Conservation (phyloP, 352 stramenopile genomes). For the Paralagenidium karlingii region DNA sequence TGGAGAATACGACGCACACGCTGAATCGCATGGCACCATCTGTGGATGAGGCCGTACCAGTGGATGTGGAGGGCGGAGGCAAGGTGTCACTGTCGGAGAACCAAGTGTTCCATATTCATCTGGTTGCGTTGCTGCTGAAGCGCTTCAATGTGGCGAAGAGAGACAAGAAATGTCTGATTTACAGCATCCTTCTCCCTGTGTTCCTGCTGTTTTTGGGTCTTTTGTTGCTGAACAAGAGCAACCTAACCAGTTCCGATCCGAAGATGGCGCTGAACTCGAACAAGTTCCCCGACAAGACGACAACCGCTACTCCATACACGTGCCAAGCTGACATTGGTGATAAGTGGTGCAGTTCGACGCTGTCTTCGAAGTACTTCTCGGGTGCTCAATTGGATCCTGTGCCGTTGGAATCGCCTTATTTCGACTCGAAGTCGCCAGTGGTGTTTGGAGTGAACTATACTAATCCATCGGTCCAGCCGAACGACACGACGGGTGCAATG, state of each 20-base stretch:
- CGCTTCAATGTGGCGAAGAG: conserved; percentile 75
- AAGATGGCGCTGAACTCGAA: conserved; percentile 6
- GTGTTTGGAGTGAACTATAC: conserved; percentile 15
- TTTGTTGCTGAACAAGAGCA: conserved; percentile 18
- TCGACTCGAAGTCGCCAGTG: conserved; percentile 4
- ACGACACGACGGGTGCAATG: conserved; percentile 10
- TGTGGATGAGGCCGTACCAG: no score
- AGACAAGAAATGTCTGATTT: conserved; percentile 78
- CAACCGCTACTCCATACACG: conserved; percentile 4
- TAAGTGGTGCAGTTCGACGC: conserved; percentile 3
- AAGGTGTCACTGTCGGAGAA: no score
- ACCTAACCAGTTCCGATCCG: conserved; percentile 15
- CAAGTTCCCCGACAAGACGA: not conserved
- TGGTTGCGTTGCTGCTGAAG: conserved; percentile 76
- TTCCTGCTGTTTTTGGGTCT: conserved; percentile 70
- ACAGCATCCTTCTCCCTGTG: conserved; percentile 43
- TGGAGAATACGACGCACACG: conserved; percentile 44
- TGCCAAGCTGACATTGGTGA: conserved; percentile 4
- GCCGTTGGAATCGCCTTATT: conserved; percentile 4
- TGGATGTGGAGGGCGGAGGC: no score
- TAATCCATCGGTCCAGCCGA: conserved; percentile 9
- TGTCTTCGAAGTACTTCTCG: no score
- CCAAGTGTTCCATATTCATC: conserved; percentile 70
- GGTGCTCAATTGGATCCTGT: not conserved
- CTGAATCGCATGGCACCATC: conserved; percentile 47